Percentiles rank a stretch among this genome's conserved stretches.
Evolutionary conservation across 2,329 filamentous ascomycete genomes (phyloP).

Genomic region (Lachnellula occidentalis): DNA sequence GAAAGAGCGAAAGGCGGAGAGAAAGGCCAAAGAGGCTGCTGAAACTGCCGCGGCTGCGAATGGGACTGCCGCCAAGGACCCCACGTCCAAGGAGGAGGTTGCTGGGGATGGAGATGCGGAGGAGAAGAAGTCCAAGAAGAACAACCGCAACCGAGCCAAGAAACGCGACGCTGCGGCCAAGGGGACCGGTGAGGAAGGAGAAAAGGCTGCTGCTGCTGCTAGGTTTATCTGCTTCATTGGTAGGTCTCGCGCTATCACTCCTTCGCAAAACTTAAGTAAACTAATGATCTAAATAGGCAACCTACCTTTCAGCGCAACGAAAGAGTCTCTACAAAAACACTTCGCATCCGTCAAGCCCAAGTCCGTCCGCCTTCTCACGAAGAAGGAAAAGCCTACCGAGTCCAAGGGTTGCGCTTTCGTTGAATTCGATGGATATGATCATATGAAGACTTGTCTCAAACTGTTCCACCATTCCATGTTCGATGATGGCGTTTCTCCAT

Average conservation of each 20-base stretch:
- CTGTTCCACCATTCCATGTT: slow-evolving; percentile 85
- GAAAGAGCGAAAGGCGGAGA: slow-evolving; percentile 33
- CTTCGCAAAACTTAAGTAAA: slow-evolving; percentile 25
- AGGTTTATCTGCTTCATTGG: slow-evolving; percentile 77
- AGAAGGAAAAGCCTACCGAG: slow-evolving; percentile 55
- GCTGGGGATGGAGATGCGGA: slow-evolving; percentile 4
- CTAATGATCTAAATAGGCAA: slow-evolving; percentile 55
- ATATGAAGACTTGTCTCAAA: slow-evolving; percentile 89
- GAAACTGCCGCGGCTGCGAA: slow-evolving; percentile 20
- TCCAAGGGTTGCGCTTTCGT: slow-evolving; percentile 80
- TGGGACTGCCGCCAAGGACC: background rate
- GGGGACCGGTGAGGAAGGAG: slow-evolving; percentile 13
- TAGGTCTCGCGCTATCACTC: slow-evolving; percentile 33
- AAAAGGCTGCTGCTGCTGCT: slow-evolving; percentile 29
- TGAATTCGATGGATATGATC: slow-evolving; percentile 80
- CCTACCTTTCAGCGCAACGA: slow-evolving; percentile 78
- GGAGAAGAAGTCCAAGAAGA: slow-evolving; percentile 33
- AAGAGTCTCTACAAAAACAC: slow-evolving; percentile 63
- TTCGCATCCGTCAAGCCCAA: slow-evolving; percentile 70
- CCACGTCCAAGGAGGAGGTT: background rate
- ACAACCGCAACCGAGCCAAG: slow-evolving; percentile 33
- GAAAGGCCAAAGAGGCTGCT: slow-evolving; percentile 30
- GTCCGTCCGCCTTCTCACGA: slow-evolving; percentile 67
- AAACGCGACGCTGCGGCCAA: slow-evolving; percentile 17
- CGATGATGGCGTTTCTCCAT: slow-evolving; percentile 45